Base-by-base conservation (phyloP, 1,284 basidiomycete genomes). In the Naganishia sp. region DNA sequence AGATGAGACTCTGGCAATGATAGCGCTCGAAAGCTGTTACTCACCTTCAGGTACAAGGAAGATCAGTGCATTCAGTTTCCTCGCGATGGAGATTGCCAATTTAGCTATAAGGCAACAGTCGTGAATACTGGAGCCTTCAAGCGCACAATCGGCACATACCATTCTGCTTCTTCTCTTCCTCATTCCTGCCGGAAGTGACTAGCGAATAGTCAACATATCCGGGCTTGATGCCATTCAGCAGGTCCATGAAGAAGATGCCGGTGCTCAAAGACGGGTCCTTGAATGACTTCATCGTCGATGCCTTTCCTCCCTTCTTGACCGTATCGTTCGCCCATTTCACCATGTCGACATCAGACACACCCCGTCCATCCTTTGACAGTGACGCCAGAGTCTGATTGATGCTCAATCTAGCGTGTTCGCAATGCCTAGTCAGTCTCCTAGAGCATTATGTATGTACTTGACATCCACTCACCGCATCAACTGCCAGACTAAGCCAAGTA, bases 401-500 rank as follows among this genome's bases (percentile, higher is more conserved):
- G 79, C 89, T 95, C 82, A 95, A 81, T 66, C 79, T 75, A 52
- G 45, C 18, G 18, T 15, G 18, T 11, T 46, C 23, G 45, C 45
- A 7, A 5, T 28, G 18, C 23, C 5, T 7, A n/a, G 18, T 46
- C 45, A 18, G 23, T 39, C 35, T 39, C 35, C 35, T 39, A 13
- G 9, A 52, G 23, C n/a, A 31, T 28, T 1, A n/a, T 56, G 32
- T 6, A 17, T 18, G 17, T 17, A 35, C 10, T 39, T 57, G 17
- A 25, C 21, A 53, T 41, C 28, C 45, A 77, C 85, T 53, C 70
- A 89, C 88, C 90, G 83, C 95, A 98, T 98, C 68, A 98, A 83
- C 77, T 98, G 95, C 95, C 95, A 99, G 0, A 98, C 94, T 31
- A 98, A 85, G 31, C 95, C 96, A 25, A 99, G 85, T 3, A 97